A percentile compares a stretch with the other conserved stretches of the same genome.
Conservation (phyloP, 2,329 filamentous ascomycete genomes). For the Exophiala viscosa region DNA sequence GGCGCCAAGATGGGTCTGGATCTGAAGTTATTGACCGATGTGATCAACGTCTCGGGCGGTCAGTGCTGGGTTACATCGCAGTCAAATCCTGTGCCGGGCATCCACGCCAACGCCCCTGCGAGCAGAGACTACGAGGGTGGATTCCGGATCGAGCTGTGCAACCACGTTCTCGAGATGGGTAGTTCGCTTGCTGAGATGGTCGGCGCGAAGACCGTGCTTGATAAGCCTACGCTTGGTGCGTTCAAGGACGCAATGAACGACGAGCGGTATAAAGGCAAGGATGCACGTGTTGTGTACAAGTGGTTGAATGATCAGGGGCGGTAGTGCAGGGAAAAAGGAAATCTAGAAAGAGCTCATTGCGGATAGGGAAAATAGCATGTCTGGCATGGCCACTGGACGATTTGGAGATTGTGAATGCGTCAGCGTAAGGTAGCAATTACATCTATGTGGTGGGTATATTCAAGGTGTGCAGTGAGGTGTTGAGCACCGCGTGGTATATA, state of each 20-base stretch:
- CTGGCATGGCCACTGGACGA: not conserved
- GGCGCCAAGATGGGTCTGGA: conserved; percentile 31
- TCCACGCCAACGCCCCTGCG: conserved; percentile 41
- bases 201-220: conserved; percentile 49
- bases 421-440: too few relatives aligned
- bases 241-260: conserved; percentile 53
- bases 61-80: conserved; percentile 31
- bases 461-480: too few relatives aligned
- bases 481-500: too few relatives aligned
- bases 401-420: not conserved
- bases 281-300: conserved; percentile 57
- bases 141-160: conserved; percentile 58
- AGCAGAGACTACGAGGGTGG: conserved; percentile 39
- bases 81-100: conserved; percentile 34
- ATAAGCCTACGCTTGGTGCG: conserved; percentile 47
- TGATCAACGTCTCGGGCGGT: conserved; percentile 29
- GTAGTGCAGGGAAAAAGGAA: not conserved
- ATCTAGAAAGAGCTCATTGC: too few relatives aligned
- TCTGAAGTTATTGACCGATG: conserved; percentile 30
- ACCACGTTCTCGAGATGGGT: conserved; percentile 56
- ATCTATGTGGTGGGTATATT: too few relatives aligned
- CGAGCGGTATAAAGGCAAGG: conserved; percentile 50
- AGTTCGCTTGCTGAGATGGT: conserved; percentile 53
- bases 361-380: too few relatives aligned
- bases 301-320: conserved; percentile 45